Conservation (phyloP, 1,284 basidiomycete species). For the Nidula niveotomentosa region DNA sequence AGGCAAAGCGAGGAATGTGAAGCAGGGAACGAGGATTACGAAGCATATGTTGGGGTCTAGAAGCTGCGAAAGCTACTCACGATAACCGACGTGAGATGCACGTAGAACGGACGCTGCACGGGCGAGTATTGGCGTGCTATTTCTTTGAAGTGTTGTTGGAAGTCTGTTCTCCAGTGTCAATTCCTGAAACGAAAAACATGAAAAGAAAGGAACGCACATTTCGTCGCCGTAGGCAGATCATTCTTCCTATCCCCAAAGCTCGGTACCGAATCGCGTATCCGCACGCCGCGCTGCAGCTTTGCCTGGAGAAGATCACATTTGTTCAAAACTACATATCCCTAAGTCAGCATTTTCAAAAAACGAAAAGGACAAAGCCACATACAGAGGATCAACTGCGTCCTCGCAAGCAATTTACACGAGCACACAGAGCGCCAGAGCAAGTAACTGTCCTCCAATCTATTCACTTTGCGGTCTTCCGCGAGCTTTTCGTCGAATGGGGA, state of each 20-base stretch:
- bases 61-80: conserved; percentile 34
- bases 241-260: conserved; percentile 66
- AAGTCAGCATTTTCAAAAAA: conserved; percentile 12
- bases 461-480: conserved; percentile 64
- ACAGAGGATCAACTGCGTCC: conserved; percentile 60
- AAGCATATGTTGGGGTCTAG: background rate
- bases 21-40: background rate
- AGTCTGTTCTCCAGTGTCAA: conserved; percentile 37
- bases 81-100: conserved; percentile 74
- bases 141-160: conserved; percentile 68
- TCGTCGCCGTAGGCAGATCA: conserved; percentile 51
- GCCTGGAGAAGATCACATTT: conserved; percentile 70
- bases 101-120: conserved; percentile 62
- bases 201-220: conserved; percentile 44
- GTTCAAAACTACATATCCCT: conserved; percentile 45
- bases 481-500: conserved; percentile 74
- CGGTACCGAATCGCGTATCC: conserved; percentile 59
- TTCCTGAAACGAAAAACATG: conserved; percentile 1
- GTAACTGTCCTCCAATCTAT: conserved; percentile 72
- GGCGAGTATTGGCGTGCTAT: conserved; percentile 59
- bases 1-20: background rate
- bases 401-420: conserved; percentile 57
- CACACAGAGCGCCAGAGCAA: conserved; percentile 71
- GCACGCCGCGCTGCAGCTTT: conserved; percentile 60
- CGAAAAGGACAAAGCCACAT: conserved; percentile 11